Base-by-base conservation (phyloP, 768 basidiomycete genomes). In the Rhodotorula taiwanensis region DNA sequence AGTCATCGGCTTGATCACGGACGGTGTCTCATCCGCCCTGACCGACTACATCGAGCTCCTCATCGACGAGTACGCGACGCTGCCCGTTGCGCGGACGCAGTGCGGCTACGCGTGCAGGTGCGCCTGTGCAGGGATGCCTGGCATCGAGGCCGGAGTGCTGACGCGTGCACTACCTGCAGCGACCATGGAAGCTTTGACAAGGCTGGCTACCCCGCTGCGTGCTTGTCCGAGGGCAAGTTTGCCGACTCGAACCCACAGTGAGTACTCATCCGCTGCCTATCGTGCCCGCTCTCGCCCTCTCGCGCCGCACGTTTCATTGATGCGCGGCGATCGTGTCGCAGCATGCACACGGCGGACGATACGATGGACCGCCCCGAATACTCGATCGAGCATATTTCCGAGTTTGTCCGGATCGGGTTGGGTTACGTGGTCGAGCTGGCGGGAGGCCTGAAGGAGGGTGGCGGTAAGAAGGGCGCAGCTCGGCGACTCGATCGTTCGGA, bases 1-100 rank as follows among this genome's bases (percentile, higher is more conserved):
- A 30, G 52, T 59, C 41, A 71, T 73, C 36, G 72, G 71, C 2
- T 50, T 74, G 27, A 71, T 74, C 56, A 66, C 62, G 16, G 74
- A 74, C 51, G 68, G 66, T 23, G 69, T 69, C n/a, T 59, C 66
- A 33, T 57, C 60, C 2, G 60, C 47, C 10, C 51, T 74, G 14
- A 70, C 69, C 27, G 61, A 62, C 31, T 73, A 65, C 43, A 65
- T 74, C 60, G 56, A 69, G 55, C 55, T 58, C 21, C 31, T 73
- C 51, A 57, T 72, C 43, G 36, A 57, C 28, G 56, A 71, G 34
- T 72, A 63, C 31, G 66, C 76, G 72, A 58, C 66, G 45, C 60
- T 62, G 45, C 60, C 65, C 6, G 53, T 33, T 11, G 41, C n/a
- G n/a, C 18, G n/a, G 23, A 44, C 31, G 3, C 10, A 23, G 16